Percentiles rank a stretch among this genome's conserved stretches.
These are phyloP conservation scores for Diaporthe vaccinii DNA, from an alignment of 2,329 filamentous ascomycete genomes.

Conservation along the genomic window DNA sequence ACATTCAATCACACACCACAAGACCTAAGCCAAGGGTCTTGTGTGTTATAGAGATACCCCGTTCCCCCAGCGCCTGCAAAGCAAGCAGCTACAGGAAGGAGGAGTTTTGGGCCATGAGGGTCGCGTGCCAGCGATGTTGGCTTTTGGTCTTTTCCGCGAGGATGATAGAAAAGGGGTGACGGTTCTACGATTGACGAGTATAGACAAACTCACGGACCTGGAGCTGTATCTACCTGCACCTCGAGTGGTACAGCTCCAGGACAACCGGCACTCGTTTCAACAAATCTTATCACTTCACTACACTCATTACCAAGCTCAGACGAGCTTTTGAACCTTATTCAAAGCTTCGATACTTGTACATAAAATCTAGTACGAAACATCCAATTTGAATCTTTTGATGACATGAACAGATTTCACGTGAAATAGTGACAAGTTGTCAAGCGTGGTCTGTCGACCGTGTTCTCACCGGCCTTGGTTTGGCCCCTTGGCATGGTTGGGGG, in stretches of 20 bases:
- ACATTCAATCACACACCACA: conserved; percentile 33
- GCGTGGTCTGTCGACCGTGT: background rate
- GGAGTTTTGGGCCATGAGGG: conserved; percentile 32
- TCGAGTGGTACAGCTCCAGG: conserved; percentile 3
- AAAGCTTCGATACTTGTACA: conserved; percentile 37
- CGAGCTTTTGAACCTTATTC: conserved; percentile 6
- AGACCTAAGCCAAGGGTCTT: background rate
- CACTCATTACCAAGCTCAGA: conserved; percentile 34
- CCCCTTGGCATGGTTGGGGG: conserved; percentile 4
- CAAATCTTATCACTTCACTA: conserved; percentile 36
- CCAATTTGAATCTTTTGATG: conserved; percentile 9
- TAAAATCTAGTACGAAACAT: conserved; percentile 16
- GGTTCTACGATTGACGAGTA: conserved; percentile 38
- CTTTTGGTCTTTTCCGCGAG: conserved; percentile 1
- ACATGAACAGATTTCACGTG: conserved; percentile 3
- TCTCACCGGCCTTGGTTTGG: conserved; percentile 24
- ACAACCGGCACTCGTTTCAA: conserved; percentile 30
- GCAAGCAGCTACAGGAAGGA: conserved; percentile 36
- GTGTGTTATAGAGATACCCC: conserved; percentile 36
- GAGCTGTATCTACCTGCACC: conserved; percentile 6
- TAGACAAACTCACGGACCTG: conserved; percentile 35
- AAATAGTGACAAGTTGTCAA: background rate
- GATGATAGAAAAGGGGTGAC: conserved; percentile 20
- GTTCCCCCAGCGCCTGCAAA: conserved; percentile 32
- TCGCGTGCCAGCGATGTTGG: conserved; percentile 10